Evolutionary conservation across 176 grass and related monocot genomes (phyloP), one percentile per base, ranked within the genome.

Genomic region (Alopecurus myosuroides): DNA sequence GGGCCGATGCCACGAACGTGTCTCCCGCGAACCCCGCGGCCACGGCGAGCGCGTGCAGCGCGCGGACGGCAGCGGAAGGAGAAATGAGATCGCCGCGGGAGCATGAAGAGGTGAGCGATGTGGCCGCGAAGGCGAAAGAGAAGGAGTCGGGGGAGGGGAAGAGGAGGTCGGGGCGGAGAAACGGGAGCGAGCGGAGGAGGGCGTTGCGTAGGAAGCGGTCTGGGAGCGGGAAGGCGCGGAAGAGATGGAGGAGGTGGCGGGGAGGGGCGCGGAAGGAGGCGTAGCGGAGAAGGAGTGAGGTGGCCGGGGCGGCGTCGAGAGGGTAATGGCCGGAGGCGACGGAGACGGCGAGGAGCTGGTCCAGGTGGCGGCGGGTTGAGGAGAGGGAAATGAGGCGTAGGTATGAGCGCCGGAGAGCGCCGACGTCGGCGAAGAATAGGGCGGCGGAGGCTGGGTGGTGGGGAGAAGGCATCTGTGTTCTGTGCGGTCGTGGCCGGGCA

Each of bases 1-100:
- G 75, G 13, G 91, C 85, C 25, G 91, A 95, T 10, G 85, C 91
- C 35, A 95, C 94, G 64, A 98, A 95, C 37, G 90, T 87, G 70
- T 98, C 95, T 25, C 15, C 44, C 4, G 79, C 67, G 22, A 93
- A 82, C 1, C 89, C 85, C 42, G 89, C 83, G 7, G 79, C 41
- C 7, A 80, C 86, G 3, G 85, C 19, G n/a, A 95, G 86, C 64
- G 78, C 67, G 56, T 93, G 82, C 10, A 95, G 60, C 41, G 76
- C 34, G 64, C 74, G 64, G 25, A 82, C 92, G 42, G 77, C 85
- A 36, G 82, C 72, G 7, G 80, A 70, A 23, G 72, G 20, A 20
- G 53, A 42, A 9, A 42, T 25, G 11, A 48, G 56, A 17, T 12
- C 28, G 71, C 87, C 82, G 74, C 87, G 25, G 76, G 58, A 81